Evolutionary conservation across 345 rosid genomes (phyloP), one percentile per base, ranked within the genome.

Genomic region (Anacardium occidentale): DNA sequence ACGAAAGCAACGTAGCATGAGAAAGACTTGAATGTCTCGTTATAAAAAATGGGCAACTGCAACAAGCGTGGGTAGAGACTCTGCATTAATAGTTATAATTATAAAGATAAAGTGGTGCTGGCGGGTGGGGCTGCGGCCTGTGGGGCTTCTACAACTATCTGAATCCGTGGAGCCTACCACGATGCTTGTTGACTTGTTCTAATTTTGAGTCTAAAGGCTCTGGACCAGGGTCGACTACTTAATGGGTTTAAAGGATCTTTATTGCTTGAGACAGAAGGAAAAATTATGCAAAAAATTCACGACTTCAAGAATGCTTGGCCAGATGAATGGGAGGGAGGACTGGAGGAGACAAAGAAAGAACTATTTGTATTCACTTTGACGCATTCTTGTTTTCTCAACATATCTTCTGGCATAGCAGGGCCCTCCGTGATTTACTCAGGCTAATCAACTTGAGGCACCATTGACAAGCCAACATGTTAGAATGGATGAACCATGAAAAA

Each of bases 1-100:
- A 77, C 29, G 76, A 77, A 76, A 65, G 76, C 69, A 61, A 71
- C 71, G 15, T 56, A 56, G 34, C 72, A 62, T 57, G 55, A 62
- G 57, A 61, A 57, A 62, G 24, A 11, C 24, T n/a, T 0, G 32
- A 37, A 37, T 5, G 9, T 37, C 42, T 37, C 9, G 9, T 37
- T n/a, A 4, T 66, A 14, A 0, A 3, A 56, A 51, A 55, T 50
- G 22, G 21, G 10, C 25, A 42, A 69, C 17, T 10, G 56, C 56
- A 3, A 34, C 61, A 50, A 37, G 42, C 9, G 42, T 37, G 42
- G 42, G 42, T 37, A 37, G 42, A 6, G 10, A 5, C 42, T 37
- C 42, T 37, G 9, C 9, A 37, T 37, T 37, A 37, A 37, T 7
- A 37, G 8, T 37, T 6, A 65, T 50, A 57, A 40, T 37, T 6